Evolutionary conservation across 768 basidiomycete species (phyloP).

Genomic region (Rhodotorula diobovata): DNA sequence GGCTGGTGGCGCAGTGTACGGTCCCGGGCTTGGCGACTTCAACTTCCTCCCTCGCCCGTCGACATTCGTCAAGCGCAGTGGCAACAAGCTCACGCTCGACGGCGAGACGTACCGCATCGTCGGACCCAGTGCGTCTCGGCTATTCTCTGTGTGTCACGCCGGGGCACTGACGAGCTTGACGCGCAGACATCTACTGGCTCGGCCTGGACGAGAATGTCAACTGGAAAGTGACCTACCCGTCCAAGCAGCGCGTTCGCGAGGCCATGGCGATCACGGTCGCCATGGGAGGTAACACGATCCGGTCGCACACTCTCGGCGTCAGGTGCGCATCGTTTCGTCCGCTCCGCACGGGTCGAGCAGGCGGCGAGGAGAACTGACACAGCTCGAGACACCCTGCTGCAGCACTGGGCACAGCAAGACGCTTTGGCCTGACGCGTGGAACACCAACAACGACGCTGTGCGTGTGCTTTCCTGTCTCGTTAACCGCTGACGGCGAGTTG

Average conservation of each 20-base stretch:
- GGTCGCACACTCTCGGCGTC: constrained; percentile 38
- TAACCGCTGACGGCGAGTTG: background rate
- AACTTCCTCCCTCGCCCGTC: constrained; percentile 21
- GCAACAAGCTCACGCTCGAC: constrained; percentile 29
- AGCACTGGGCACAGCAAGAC: constrained; percentile 35
- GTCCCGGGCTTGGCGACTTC: constrained; percentile 11
- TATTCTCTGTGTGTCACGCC: background rate
- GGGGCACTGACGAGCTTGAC: background rate
- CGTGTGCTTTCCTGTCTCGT: background rate
- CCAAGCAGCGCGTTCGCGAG: constrained; percentile 42
- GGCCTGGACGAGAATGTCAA: constrained; percentile 48
- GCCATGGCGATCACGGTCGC: constrained; percentile 42
- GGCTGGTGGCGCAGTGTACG: constrained; percentile 24
- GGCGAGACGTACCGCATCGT: constrained; percentile 33
- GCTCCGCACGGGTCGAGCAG: rapidly evolving
- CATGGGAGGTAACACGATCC: constrained; percentile 40
- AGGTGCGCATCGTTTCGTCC: constrained; percentile 24
- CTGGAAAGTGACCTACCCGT: constrained; percentile 42
- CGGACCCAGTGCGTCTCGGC: constrained; percentile 39
- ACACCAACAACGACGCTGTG: constrained; percentile 31
- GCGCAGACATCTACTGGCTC: constrained; percentile 47
- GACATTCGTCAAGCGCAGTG: constrained; percentile 34
- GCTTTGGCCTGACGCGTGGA: constrained; percentile 28
- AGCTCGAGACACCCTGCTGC: too few relatives aligned
- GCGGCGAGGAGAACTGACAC: background rate